Evolutionary conservation across 495 filamentous ascomycete species (phyloP), one percentile per base, ranked within the genome.

Genomic region (Cryomyces antarcticus): DNA sequence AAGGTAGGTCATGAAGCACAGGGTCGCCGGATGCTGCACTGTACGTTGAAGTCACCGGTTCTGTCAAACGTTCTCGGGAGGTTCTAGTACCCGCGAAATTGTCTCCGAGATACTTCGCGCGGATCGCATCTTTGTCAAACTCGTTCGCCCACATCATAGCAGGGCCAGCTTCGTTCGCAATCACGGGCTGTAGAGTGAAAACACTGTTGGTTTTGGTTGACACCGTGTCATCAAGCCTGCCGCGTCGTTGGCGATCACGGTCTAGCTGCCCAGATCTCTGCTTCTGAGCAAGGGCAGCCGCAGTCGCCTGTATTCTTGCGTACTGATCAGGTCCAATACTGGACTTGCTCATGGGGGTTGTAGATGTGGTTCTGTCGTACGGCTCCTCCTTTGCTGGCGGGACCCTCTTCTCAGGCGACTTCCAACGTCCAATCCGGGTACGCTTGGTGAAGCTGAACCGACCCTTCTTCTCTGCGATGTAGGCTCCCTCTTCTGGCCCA

Each of bases 61-160:
- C 17, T 2, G 17, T 24, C 17, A 24, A 24, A 24, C 17, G 17
- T 24, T 24, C 17, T 24, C 17, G 17, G 17, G 17, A 24, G 17
- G 17, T 38, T 4, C 59, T 83, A 41, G 69, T 79, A 35, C 84
- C 83, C 17, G 77, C 75, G 47, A 69, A 24, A 24, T 75, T 60
- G 52, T 92, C 68, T 9, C 71, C 74, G 7, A 96, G 68, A 61
- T 95, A 96, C 17, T 80, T 76, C 38, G 77, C 73, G 11, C 83
- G 69, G 45, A 89, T 79, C 3, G 75, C 69, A 53, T 89, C 75
- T 58, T 86, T 86, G 54, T 97, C 88, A 49, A 85, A 89, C 44
- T 77, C 77, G 55, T 68, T 83, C 7, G 88, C 82, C 89, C 89
- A 97, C 57, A 94, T 88, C 77, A 97, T 80, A 7, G 89, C 89